Base-by-base conservation (phyloP, 139 green algal species). In the Klebsormidium nitens region DNA sequence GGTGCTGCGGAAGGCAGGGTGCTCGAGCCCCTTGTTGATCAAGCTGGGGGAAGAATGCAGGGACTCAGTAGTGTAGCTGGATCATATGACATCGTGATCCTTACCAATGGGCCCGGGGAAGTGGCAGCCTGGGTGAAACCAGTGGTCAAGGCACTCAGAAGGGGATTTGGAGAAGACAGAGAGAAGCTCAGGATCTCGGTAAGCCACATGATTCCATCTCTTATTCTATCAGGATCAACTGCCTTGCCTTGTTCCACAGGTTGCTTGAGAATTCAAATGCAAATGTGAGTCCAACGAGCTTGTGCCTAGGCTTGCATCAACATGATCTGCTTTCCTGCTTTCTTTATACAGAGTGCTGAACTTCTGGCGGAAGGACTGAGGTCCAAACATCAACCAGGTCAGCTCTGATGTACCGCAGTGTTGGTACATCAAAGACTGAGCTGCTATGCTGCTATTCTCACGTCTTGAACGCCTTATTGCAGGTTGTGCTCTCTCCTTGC, bases 31-130 rank as follows among this genome's bases (percentile, higher is more conserved):
- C n/a, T n/a, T n/a, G n/a, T n/a, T n/a, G n/a, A n/a, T n/a, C n/a
- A n/a, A n/a, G n/a, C n/a, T n/a, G n/a, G n/a, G n/a, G n/a, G n/a
- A n/a, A n/a, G n/a, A n/a, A n/a, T n/a, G n/a, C n/a, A n/a, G n/a
- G n/a, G n/a, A n/a, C n/a, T n/a, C n/a, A n/a, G n/a, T n/a, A n/a
- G n/a, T n/a, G n/a, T n/a, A n/a, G n/a, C n/a, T n/a, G n/a, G n/a
- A n/a, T n/a, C n/a, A n/a, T n/a, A n/a, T 8, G 71, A 78, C 47
- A 28, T 78, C 23, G 71, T 56, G 11, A 77, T 78, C 34, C 59
- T 78, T n/a, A 74, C 71, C n/a, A 78, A 78, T 49, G 71, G 71
- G 14, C 71, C 71, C 8, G 71, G 71, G 8, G 71, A 78, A 29
- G 71, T 78, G 8, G 71, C 69, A 5, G 26, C 71, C 6, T 78